phyloP scores from a whole-genome alignment of 2,329 filamentous ascomycete species.

The Sphaerostilbella broomeana region DNA sequence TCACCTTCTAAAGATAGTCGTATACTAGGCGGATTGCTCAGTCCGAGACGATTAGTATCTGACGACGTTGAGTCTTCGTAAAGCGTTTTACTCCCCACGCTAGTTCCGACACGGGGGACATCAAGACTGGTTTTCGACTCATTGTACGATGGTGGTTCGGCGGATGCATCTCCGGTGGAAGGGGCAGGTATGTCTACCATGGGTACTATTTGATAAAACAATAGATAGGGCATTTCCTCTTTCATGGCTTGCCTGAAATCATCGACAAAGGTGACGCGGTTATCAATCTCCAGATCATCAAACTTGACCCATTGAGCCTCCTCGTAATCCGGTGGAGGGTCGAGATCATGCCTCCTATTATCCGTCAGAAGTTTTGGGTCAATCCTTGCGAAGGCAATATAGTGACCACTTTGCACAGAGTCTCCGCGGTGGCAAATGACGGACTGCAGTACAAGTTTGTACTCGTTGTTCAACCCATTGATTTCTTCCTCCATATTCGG shows the following conservation, averaged over 20 bases:
- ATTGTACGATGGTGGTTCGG: constrained; percentile 53
- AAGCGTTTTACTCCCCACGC: constrained; percentile 15
- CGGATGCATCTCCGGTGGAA: constrained; percentile 40
- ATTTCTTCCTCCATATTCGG: constrained; percentile 50
- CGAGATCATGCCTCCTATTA: constrained; percentile 48
- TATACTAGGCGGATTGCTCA: constrained; percentile 41
- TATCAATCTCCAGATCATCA: constrained; percentile 68
- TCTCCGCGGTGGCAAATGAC: constrained; percentile 87
- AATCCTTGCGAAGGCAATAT: constrained; percentile 77
- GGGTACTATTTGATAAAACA: constrained; percentile 93
- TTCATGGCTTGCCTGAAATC: constrained; percentile 70
- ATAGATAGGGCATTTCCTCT: constrained; percentile 85
- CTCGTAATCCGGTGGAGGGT: constrained; percentile 58
- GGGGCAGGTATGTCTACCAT: constrained; percentile 61
- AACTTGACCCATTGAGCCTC: constrained; percentile 83
- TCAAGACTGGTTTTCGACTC: constrained; percentile 41
- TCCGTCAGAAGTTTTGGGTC: constrained; percentile 56
- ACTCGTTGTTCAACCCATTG: constrained; percentile 73
- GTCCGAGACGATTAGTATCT: constrained; percentile 15
- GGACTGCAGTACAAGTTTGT: constrained; percentile 86
- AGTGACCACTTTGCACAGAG: constrained; percentile 83
- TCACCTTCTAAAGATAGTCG: constrained; percentile 52
- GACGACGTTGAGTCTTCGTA: constrained; percentile 21
- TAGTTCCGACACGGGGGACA: constrained; percentile 17
- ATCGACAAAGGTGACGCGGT: constrained; percentile 69